A percentile compares a stretch with the other conserved stretches of the same genome.
Conservation (phyloP, 192 early-diverging fungal genomes). For the Backusella tarrabulga region DNA sequence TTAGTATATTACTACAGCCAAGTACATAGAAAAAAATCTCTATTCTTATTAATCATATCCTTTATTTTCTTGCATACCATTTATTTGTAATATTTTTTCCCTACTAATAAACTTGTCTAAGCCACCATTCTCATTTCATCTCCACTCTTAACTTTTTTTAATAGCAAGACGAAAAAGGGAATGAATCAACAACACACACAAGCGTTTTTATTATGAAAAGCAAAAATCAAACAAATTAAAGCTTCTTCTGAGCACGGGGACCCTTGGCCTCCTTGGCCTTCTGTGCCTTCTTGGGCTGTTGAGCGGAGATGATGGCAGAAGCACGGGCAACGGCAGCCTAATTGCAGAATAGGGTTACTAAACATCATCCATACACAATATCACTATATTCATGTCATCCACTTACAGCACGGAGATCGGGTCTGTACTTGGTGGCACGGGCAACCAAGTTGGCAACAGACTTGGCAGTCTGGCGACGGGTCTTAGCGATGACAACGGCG, state of each 20-base stretch:
- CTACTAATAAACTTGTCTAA: background rate
- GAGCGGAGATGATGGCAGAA: constrained; percentile 58
- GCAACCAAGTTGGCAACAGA: constrained; percentile 62
- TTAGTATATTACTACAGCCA: background rate
- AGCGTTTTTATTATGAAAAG: background rate
- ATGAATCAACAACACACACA: constrained; percentile 8
- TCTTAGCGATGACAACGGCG: constrained; percentile 57
- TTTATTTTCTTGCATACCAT: background rate
- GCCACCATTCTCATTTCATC: background rate
- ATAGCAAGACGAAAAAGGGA: background rate
- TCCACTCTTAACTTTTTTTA: background rate
- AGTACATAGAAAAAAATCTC: background rate
- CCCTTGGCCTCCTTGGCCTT: constrained; percentile 60
- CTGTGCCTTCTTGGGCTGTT: constrained; percentile 59
- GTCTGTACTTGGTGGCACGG: constrained; percentile 57
- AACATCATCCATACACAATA: background rate
- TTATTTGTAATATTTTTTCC: background rate
- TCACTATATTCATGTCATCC: background rate
- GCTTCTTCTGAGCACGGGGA: constrained; percentile 49
- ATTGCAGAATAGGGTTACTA: background rate
- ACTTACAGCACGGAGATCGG: constrained; percentile 65
- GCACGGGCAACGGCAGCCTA: constrained; percentile 76
- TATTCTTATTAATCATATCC: background rate
- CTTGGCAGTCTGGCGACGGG: constrained; percentile 61
- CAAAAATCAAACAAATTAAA: constrained; percentile 2